Evolutionary conservation across 208 protist species (phyloP).

Genomic region (Vickermania ingenoplastis): DNA sequence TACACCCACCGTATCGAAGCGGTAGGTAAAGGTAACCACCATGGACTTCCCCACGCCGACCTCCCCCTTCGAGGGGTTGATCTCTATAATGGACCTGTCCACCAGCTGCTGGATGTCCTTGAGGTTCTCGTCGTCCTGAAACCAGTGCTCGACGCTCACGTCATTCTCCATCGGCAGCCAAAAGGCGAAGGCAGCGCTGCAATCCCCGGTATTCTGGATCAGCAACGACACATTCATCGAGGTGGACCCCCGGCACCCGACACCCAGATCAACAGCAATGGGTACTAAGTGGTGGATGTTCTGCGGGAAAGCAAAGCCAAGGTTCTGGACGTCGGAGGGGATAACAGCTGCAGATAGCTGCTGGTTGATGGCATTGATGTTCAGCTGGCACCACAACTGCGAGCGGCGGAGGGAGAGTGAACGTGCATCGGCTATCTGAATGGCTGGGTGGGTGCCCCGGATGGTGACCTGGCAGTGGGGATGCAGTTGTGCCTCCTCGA

Average conservation of each 20-base stretch:
- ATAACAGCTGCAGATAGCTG: constrained; percentile 46
- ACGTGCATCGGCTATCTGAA: constrained; percentile 78
- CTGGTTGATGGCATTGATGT: constrained; percentile 67
- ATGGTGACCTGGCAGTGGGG: constrained; percentile 61
- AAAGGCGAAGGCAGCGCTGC: constrained; percentile 52
- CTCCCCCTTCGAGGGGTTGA: constrained; percentile 42
- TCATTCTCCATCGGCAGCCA: constrained; percentile 84
- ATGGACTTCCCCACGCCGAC: constrained; percentile 46
- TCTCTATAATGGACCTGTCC: constrained; percentile 51
- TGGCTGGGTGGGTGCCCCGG: constrained; percentile 44
- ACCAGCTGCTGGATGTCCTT: constrained; percentile 62
- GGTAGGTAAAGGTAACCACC: constrained; percentile 60
- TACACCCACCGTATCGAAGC: constrained; percentile 36
- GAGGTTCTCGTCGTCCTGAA: constrained; percentile 63
- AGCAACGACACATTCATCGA: constrained; percentile 34
- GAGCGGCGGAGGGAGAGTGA: constrained; percentile 40
- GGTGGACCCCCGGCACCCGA: constrained; percentile 22
- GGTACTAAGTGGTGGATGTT: constrained; percentile 60
- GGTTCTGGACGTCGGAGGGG: constrained; percentile 26
- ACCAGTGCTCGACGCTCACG: constrained; percentile 76
- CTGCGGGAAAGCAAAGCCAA: constrained; percentile 64
- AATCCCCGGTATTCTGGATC: constrained; percentile 72
- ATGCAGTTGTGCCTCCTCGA: constrained; percentile 44
- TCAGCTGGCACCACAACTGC: constrained; percentile 68
- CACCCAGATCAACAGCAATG: constrained; percentile 71